Evolutionary conservation across 2,329 filamentous ascomycete species (phyloP).

Genomic region (Pestalotiopsis sp.): DNA sequence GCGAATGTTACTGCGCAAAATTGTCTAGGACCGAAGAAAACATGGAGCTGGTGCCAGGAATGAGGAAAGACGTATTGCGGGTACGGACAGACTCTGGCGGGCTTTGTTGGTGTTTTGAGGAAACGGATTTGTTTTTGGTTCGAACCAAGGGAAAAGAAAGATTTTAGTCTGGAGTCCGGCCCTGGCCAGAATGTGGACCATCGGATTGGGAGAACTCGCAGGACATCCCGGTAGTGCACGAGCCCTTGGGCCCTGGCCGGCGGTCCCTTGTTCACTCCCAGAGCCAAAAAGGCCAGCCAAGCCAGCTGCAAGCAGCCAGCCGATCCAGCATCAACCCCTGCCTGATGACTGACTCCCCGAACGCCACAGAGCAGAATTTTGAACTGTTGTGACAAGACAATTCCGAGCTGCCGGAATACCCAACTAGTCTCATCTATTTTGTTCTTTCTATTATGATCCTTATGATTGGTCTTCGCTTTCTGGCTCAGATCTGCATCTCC

Average conservation of each 20-base stretch:
- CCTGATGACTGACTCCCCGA: not conserved
- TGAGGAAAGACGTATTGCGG: not conserved
- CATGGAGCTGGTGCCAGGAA: not conserved
- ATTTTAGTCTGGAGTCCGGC: slow-evolving; percentile 7
- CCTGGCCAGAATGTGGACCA: not conserved
- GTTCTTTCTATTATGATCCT: not conserved
- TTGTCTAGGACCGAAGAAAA: not conserved
- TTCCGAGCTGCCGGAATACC: not conserved
- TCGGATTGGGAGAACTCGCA: not conserved
- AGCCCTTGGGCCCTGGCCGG: not conserved
- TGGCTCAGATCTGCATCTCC: not conserved
- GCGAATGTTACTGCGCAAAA: not conserved
- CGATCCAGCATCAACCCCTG: not conserved
- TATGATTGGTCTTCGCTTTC: not conserved
- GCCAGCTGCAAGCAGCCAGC: not conserved
- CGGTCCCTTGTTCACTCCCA: not conserved
- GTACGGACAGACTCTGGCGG: not conserved
- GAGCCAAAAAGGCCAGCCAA: not conserved
- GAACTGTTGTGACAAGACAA: not conserved
- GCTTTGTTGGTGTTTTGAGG: not conserved
- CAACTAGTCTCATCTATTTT: not conserved
- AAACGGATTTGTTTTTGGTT: slow-evolving; percentile 1
- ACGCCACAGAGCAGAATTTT: not conserved
- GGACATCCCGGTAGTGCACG: not conserved
- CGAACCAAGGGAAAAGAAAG: slow-evolving; percentile 1